Evolutionary conservation across 352 stramenopile genomes (phyloP).

Genomic region (Phytophthora vignae): DNA sequence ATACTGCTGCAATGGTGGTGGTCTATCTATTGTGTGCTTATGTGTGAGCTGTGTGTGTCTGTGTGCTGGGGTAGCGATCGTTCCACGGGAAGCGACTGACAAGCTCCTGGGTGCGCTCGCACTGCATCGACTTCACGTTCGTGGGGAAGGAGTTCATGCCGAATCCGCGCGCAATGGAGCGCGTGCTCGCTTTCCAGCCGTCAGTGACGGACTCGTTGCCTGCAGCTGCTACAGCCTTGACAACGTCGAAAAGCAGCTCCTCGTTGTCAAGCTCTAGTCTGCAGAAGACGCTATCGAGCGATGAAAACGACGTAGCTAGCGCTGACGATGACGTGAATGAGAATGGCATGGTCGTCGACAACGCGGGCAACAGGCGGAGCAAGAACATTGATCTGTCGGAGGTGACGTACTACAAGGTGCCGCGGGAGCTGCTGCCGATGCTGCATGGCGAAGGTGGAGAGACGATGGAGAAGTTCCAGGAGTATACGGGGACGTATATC

Average conservation of each 20-base stretch:
- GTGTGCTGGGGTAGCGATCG: slow-evolving; percentile 42
- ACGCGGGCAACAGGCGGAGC: slow-evolving; percentile 45
- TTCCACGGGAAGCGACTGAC: slow-evolving; percentile 76
- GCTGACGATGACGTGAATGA: slow-evolving; percentile 40
- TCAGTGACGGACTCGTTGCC: slow-evolving; percentile 5
- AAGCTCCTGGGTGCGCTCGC: slow-evolving; percentile 64
- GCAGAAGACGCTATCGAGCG: slow-evolving; percentile 18
- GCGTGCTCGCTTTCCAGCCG: slow-evolving; percentile 55
- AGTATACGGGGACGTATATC: slow-evolving; percentile 83
- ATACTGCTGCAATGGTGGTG: neutral
- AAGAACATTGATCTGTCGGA: slow-evolving; percentile 82
- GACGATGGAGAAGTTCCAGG: slow-evolving; percentile 81
- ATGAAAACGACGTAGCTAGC: slow-evolving; percentile 15
- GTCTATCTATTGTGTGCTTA: neutral
- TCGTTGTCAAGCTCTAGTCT: slow-evolving; percentile 14
- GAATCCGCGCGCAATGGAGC: slow-evolving; percentile 87
- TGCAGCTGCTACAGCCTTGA: slow-evolving; percentile 1
- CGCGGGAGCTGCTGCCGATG: slow-evolving; percentile 66
- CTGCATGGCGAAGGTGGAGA: slow-evolving; percentile 74
- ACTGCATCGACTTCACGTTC: slow-evolving; percentile 92
- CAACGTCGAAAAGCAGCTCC: slow-evolving; percentile 3
- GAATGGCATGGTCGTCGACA: slow-evolving; percentile 61
- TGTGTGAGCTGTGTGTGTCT: neutral
- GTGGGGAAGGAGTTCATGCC: slow-evolving; percentile 91
- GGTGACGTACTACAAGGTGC: slow-evolving; percentile 80